Conservation (phyloP, 2,329 filamentous ascomycete species). For the Daldinia sp. region DNA sequence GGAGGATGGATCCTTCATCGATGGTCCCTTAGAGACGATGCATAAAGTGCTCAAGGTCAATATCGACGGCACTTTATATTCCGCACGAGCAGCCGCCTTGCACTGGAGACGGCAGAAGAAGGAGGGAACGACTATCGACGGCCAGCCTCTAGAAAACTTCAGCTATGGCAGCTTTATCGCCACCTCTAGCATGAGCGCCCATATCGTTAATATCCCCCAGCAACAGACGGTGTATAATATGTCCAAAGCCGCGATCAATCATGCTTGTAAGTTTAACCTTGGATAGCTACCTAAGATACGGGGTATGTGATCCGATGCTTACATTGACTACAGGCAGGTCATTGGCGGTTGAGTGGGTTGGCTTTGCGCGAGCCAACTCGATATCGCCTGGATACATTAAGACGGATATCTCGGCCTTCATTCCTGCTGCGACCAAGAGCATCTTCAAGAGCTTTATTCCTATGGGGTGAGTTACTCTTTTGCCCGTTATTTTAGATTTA, state of each 20-base stretch:
- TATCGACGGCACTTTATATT: constrained; percentile 83
- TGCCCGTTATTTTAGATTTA: background rate
- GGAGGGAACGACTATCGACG: constrained; percentile 72
- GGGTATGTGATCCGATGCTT: constrained; percentile 2
- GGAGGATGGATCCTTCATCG: constrained; percentile 75
- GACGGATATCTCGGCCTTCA: constrained; percentile 77
- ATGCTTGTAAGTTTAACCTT: constrained; percentile 61
- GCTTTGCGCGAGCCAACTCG: constrained; percentile 78
- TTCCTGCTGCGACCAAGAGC: constrained; percentile 73
- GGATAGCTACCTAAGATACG: background rate
- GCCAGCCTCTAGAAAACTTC: constrained; percentile 71
- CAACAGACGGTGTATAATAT: constrained; percentile 80
- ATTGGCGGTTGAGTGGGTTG: constrained; percentile 81
- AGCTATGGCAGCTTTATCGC: constrained; percentile 78
- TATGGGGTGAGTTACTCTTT: constrained; percentile 69
- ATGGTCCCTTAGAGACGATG: constrained; percentile 73
- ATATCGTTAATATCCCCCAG: constrained; percentile 83
- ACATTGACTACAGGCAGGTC: constrained; percentile 66
- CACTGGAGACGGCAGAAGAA: constrained; percentile 78
- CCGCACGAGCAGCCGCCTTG: constrained; percentile 74
- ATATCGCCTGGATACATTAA: constrained; percentile 81
- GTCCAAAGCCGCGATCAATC: constrained; percentile 74
- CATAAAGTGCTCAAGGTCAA: constrained; percentile 77
- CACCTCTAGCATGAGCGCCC: constrained; percentile 82
- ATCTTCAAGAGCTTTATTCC: constrained; percentile 84